Base-by-base conservation (phyloP, 345 rosid genomes). In the Citrus inodora region DNA sequence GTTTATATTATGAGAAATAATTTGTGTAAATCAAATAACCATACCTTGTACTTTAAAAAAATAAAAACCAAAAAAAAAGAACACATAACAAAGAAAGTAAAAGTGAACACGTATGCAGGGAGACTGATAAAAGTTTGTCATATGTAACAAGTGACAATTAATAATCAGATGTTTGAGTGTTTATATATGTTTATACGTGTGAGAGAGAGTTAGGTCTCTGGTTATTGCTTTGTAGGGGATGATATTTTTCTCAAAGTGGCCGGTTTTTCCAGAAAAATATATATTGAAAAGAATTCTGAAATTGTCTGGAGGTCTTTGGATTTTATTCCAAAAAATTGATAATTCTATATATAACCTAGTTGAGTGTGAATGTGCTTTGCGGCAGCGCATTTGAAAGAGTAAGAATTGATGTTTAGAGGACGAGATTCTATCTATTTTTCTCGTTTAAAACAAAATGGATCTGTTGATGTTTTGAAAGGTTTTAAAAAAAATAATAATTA, bases 91-190 rank as follows among this genome's bases (percentile, higher is more conserved):
- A 19, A 75, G 59, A 58, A 65, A 38, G 33, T 2, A 71, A 67
- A 56, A 37, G 65, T 35, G 51, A 46, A 30, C 33, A 33, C 3
- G 56, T 70, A 65, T 13, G 35, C 75, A 80, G 33, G 77, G 53
- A 51, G 71, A 61, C 38, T 60, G 55, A 67, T 24, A 75, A 69
- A 71, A 80, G 28, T 10, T 16, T 13, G 28, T 21, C 58, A 74
- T 13, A 11, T 3, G 24, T 38, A 67, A 48, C 25, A 76, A 79
- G 71, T 55, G 76, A 10, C 69, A 75, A 75, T 67, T 28, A 46
- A 4, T 46, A 61, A 79, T 83, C 70, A 76, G 77, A 73, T 76
- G 76, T 68, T 28, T 73, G 13, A 4, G 55, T 62, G 40, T 28
- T 10, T 40, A 46, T 68, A 63, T 69, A 55, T 40, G 73, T 69